A percentile compares a stretch with the other conserved stretches of the same genome.
Evolutionary conservation across 73 alveolate genomes (phyloP).

Genomic region (Paramecium sexaurelia): DNA sequence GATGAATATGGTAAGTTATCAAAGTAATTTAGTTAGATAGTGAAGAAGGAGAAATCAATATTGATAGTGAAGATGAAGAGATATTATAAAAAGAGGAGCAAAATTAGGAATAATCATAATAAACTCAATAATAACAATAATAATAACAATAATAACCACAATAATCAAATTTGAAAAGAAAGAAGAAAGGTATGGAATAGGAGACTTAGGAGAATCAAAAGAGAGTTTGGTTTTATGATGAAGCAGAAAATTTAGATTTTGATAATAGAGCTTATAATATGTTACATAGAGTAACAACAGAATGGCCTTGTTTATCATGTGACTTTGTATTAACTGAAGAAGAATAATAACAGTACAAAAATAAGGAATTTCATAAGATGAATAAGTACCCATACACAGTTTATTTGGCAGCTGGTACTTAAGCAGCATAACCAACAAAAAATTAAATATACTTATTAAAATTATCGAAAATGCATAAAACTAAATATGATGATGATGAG

Average conservation of each 20-base stretch:
- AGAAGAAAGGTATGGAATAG: constrained; percentile 54
- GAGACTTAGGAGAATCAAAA: not conserved
- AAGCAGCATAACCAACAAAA: constrained; percentile 76
- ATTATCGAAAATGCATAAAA: constrained; percentile 81
- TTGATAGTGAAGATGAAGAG: constrained; percentile 72
- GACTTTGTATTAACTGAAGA: constrained; percentile 49
- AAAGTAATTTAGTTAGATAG: constrained; percentile 13
- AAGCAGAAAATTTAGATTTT: constrained; percentile 81
- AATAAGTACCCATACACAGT: constrained; percentile 85
- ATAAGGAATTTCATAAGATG: constrained; percentile 55
- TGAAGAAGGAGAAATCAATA: constrained; percentile 45
- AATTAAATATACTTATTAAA: constrained; percentile 80
- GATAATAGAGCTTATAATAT: constrained; percentile 87
- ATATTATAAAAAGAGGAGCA: constrained; percentile 50
- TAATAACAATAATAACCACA: not conserved
- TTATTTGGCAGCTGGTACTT: constrained; percentile 81
- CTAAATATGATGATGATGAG: constrained; percentile 88
- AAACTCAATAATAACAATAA: not conserved
- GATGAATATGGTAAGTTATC: constrained; percentile 67
- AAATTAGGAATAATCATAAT: not conserved
- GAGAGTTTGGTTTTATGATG: constrained; percentile 66
- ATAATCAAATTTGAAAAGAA: constrained; percentile 60
- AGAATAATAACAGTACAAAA: constrained; percentile 17
- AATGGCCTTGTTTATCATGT: constrained; percentile 79
- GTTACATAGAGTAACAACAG: constrained; percentile 87